Evolutionary conservation across 2,329 filamentous ascomycete genomes (phyloP).

Genomic region (Diaporthe capsici): DNA sequence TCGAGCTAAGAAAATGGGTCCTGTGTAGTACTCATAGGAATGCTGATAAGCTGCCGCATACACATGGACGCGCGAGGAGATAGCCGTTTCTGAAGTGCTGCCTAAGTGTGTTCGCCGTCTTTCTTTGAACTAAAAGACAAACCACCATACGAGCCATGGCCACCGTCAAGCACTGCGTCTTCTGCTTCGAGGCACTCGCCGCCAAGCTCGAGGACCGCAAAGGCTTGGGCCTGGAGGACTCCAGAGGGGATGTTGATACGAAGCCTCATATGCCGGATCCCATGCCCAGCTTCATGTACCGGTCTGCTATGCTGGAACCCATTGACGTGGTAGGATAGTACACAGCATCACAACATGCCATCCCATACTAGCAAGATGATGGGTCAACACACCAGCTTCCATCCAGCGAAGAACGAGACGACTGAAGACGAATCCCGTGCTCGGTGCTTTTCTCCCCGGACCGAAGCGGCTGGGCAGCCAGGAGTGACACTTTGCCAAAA

Average conservation of each 20-base stretch:
- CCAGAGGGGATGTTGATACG: slow-evolving; percentile 59
- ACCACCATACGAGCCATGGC: slow-evolving; percentile 75
- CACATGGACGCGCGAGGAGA: no score
- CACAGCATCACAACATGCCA: background rate
- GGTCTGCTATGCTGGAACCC: no score
- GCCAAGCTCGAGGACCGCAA: slow-evolving; percentile 81
- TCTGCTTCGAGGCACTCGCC: slow-evolving; percentile 90
- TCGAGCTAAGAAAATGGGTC: no score
- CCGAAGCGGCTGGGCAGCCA: background rate
- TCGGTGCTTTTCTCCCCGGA: background rate
- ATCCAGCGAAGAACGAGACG: background rate
- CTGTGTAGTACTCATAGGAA: no score
- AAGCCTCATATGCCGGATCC: no score
- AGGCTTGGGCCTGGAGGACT: slow-evolving; percentile 77
- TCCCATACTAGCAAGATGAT: background rate
- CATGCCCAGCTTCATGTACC: no score
- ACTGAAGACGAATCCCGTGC: background rate
- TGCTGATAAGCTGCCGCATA: no score
- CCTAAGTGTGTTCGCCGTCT: background rate
- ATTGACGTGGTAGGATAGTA: no score
- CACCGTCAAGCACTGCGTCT: slow-evolving; percentile 86
- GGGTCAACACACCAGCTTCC: background rate
- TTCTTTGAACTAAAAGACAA: background rate
- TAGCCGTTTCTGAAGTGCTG: no score
- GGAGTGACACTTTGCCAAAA: background rate